Conservation (phyloP, 1,284 basidiomycete genomes). For the Ustilago crameri region DNA sequence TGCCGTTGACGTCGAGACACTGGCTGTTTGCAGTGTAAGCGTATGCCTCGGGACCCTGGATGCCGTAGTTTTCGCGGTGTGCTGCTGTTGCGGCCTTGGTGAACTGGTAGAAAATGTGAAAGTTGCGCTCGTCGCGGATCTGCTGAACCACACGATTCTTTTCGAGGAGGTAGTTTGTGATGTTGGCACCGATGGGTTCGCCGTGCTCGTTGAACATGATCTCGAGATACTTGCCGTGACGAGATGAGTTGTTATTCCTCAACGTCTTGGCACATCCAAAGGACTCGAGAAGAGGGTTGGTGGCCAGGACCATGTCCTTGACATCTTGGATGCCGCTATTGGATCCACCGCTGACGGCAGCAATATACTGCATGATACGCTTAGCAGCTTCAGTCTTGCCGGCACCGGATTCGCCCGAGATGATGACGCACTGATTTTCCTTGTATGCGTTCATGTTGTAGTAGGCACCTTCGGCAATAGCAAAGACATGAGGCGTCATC, state of each 20-base stretch:
- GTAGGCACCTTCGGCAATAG: conserved; percentile 95
- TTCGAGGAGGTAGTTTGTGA: conserved; percentile 97
- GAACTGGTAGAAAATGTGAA: conserved; percentile 99
- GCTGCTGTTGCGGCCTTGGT: conserved; percentile 91
- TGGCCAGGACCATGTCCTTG: conserved; percentile 99
- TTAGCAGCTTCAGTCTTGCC: conserved; percentile 67
- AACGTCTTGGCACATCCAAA: conserved; percentile 99
- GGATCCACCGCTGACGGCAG: conserved; percentile 89
- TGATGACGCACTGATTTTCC: conserved; percentile 99
- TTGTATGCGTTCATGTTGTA: conserved; percentile 99
- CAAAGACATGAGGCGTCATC: conserved; percentile 96
- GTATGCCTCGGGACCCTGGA: conserved; percentile 97
- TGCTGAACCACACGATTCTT: conserved; percentile 96
- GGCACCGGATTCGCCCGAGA: conserved; percentile 87
- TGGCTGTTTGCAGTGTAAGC: conserved; percentile 90
- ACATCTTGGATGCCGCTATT: conserved; percentile 82
- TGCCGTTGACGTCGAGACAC: conserved; percentile 89
- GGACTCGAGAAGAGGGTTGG: conserved; percentile 95
- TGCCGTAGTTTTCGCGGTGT: conserved; percentile 90
- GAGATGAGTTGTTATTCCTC: conserved; percentile 97
- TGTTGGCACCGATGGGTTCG: conserved; percentile 95
- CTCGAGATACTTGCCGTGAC: conserved; percentile 99
- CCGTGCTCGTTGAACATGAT: conserved; percentile 97
- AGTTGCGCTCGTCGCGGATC: conserved; percentile 94
- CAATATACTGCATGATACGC: conserved; percentile 99